These are phyloP conservation scores for Stachybotrys elegans DNA, from an alignment of 2,329 filamentous ascomycete species.

Conservation along the genomic window DNA sequence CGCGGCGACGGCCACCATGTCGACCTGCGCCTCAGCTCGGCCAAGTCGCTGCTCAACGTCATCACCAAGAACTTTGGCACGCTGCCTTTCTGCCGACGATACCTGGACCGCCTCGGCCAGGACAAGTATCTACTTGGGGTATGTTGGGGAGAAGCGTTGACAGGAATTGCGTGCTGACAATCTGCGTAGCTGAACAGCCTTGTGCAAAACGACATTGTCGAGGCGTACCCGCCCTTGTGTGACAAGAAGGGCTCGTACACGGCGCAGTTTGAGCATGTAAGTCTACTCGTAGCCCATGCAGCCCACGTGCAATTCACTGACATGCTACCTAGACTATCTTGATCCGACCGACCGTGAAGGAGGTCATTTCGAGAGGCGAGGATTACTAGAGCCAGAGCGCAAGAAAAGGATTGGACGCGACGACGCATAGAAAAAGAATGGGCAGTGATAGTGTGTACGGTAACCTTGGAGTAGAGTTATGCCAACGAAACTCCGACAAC, in stretches of 20 bases:
- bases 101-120: slow-evolving; percentile 86
- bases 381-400: slow-evolving; percentile 75
- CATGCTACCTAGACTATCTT: slow-evolving; percentile 59
- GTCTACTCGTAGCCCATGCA: slow-evolving; percentile 28
- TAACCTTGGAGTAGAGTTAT: background rate
- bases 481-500: too few relatives aligned
- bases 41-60: slow-evolving; percentile 77
- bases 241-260: slow-evolving; percentile 95
- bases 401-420: background rate
- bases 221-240: slow-evolving; percentile 82
- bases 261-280: slow-evolving; percentile 89
- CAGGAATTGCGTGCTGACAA: too few relatives aligned
- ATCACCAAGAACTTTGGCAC: slow-evolving; percentile 98
- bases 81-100: slow-evolving; percentile 83
- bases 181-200: slow-evolving; percentile 72
- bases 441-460: background rate
- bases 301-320: too few relatives aligned
- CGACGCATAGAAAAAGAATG: background rate
- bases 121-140: slow-evolving; percentile 91
- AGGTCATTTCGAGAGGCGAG: slow-evolving; percentile 80
- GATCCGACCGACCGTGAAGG: slow-evolving; percentile 75
- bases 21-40: slow-evolving; percentile 71
- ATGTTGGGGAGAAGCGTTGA: slow-evolving; percentile 29
- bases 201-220: slow-evolving; percentile 76
- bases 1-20: slow-evolving; percentile 68